Evolutionary conservation across 2,329 filamentous ascomycete genomes (phyloP).

Genomic region (Cordyceps javanica): DNA sequence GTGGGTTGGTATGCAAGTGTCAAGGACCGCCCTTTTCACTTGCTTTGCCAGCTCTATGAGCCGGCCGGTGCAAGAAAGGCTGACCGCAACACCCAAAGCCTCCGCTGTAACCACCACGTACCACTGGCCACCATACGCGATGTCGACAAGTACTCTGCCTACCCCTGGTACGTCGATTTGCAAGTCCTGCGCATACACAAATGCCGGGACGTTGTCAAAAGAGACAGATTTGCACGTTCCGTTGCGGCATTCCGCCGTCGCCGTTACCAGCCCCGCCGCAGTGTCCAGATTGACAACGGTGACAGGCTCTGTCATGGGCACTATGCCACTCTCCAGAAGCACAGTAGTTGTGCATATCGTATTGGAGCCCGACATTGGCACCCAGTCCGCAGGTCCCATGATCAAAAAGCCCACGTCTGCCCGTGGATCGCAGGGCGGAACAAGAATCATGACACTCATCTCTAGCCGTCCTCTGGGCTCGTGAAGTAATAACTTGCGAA

Average conservation of each 20-base stretch:
- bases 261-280: constrained; percentile 35
- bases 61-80: constrained; percentile 21
- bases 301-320: constrained; percentile 37
- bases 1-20: constrained; percentile 31
- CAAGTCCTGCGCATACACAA: constrained; percentile 33
- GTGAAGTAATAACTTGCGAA: constrained; percentile 37
- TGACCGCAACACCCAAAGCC: constrained; percentile 26
- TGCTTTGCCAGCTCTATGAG: constrained; percentile 35
- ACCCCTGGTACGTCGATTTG: constrained; percentile 34
- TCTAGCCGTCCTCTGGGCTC: constrained; percentile 37
- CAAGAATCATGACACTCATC: constrained; percentile 33
- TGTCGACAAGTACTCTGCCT: constrained; percentile 33
- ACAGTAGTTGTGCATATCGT: constrained; percentile 38
- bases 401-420: constrained; percentile 41
- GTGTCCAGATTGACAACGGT: constrained; percentile 37
- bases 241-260: constrained; percentile 33
- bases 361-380: constrained; percentile 35
- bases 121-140: constrained; percentile 41
- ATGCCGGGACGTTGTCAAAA: constrained; percentile 39
- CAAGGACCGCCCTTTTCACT: constrained; percentile 33
- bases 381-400: constrained; percentile 40
- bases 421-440: constrained; percentile 35
- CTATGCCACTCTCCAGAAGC: constrained; percentile 40
- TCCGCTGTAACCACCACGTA: constrained; percentile 35
- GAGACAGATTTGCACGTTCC: constrained; percentile 38